These are phyloP conservation scores for Scenedesmus sp. DNA, from an alignment of 163 green algal species.

Conservation along the genomic window DNA sequence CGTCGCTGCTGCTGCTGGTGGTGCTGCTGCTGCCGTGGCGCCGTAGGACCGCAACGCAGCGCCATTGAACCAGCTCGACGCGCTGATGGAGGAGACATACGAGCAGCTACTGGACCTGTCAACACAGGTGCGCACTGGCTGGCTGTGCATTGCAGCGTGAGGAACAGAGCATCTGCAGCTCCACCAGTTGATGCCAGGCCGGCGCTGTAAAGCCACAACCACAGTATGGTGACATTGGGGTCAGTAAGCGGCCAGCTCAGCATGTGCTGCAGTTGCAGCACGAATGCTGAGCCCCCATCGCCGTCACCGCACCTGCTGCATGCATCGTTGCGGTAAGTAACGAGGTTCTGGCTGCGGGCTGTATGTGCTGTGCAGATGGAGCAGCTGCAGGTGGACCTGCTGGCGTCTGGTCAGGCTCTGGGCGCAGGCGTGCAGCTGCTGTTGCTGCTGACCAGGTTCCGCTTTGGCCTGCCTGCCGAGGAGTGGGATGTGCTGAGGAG, in stretches of 20 bases:
- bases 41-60: constrained; percentile 74
- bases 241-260: background rate
- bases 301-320: too few relatives aligned
- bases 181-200: background rate
- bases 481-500: constrained; percentile 61
- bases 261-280: background rate
- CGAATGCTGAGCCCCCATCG: too few relatives aligned
- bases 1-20: constrained; percentile 12
- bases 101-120: constrained; percentile 61
- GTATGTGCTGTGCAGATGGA: constrained; percentile 61
- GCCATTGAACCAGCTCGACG: constrained; percentile 75
- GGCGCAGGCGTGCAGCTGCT: constrained; percentile 68
- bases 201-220: background rate
- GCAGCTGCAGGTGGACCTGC: constrained; percentile 37
- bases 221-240: background rate
- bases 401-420: constrained; percentile 51
- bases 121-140: constrained; percentile 9
- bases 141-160: background rate
- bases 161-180: background rate
- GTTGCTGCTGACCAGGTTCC: constrained; percentile 70
- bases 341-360: background rate
- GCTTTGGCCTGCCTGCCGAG: constrained; percentile 57
- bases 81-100: constrained; percentile 78
- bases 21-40: background rate
- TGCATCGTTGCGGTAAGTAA: too few relatives aligned